These are phyloP conservation scores for Aspergillus versicolor DNA, from an alignment of 2,329 filamentous ascomycete species.

Conservation along the genomic window DNA sequence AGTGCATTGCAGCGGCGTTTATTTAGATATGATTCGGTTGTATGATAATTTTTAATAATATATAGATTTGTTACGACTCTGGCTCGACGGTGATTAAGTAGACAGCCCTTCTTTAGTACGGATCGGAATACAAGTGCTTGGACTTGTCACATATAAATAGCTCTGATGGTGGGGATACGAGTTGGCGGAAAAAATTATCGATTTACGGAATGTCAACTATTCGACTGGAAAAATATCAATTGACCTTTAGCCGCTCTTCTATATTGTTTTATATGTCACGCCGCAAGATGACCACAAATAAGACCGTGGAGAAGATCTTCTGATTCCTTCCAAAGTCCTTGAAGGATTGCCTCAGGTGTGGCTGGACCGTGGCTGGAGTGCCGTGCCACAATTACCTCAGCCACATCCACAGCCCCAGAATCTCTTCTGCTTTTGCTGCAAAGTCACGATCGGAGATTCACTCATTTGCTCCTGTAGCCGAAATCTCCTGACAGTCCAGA, in stretches of 20 bases:
- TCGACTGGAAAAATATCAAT: too few species aligned
- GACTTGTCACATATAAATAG: too few species aligned
- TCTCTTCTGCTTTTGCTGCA: too few species aligned
- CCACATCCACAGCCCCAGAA: not conserved
- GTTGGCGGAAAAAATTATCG: too few species aligned
- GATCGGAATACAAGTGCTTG: too few species aligned
- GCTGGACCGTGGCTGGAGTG: conserved; percentile 7
- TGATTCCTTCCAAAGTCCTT: not conserved
- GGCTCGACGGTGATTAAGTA: not conserved
- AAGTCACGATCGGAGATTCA: too few species aligned
- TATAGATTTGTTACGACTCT: not conserved
- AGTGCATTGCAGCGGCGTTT: conserved; percentile 28
- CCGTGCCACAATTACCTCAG: not conserved
- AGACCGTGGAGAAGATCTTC: not conserved
- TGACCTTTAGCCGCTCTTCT: too few species aligned
- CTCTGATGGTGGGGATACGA: too few species aligned
- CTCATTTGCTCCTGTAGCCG: not conserved
- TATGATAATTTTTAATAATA: conserved; percentile 13
- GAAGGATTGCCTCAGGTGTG: not conserved
- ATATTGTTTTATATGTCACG: too few species aligned
- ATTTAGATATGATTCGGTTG: conserved; percentile 8
- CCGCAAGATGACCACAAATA: too few species aligned
- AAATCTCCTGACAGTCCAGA: conserved; percentile 3
- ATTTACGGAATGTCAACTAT: too few species aligned
- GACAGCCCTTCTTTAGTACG: too few species aligned